Evolutionary conservation across 2,329 filamentous ascomycete genomes (phyloP), one percentile per base, ranked within the genome.

Genomic region (Bipolaris oryzae): DNA sequence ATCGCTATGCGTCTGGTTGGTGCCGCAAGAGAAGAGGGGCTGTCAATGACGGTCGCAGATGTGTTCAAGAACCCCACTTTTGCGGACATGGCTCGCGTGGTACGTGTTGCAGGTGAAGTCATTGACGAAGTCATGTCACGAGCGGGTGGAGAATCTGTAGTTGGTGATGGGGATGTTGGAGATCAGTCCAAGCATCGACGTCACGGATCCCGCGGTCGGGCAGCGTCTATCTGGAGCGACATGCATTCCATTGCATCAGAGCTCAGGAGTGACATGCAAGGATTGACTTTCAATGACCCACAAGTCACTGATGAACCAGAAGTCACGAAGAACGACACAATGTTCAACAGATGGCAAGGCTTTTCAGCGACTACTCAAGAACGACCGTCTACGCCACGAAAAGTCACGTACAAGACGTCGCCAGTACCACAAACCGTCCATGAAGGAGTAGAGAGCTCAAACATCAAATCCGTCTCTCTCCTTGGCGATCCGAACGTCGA

Each of bases 91-190:
- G 62, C 71, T 18, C 64, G 68, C 39, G 70, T 73, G 43, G 71
- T 74, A 18, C 69, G 70, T 18, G 69, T 73, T 10, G 71, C 71
- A 21, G 71, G 71, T 4, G 71, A 73, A 47, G 70, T 74, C 20
- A 72, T 74, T 31, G 71, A 74, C 38, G 69, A 74, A 58, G 69
- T 74, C 39, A 73, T 73, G 67, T 72, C 69, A 23, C 64, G 70
- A 43, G 68, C 67, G 21, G 70, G 71, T 3, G 70, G 66, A 1
- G 45, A 63, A 16, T 60, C 63, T 5, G 54, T 57, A 4, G 39
- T 55, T 3, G 45, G 57, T 25, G 52, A 61, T 25, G 45, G 34
- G 1, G 42, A 45, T 45, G 42, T 33, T 38, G 45, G 34, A 18
- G 45, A 48, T n/a, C 34, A 21, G 31, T 48, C 45, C 13, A 48